Base-by-base conservation (phyloP, 2,329 filamentous ascomycete genomes). In the Delphinella strobiligena region DNA sequence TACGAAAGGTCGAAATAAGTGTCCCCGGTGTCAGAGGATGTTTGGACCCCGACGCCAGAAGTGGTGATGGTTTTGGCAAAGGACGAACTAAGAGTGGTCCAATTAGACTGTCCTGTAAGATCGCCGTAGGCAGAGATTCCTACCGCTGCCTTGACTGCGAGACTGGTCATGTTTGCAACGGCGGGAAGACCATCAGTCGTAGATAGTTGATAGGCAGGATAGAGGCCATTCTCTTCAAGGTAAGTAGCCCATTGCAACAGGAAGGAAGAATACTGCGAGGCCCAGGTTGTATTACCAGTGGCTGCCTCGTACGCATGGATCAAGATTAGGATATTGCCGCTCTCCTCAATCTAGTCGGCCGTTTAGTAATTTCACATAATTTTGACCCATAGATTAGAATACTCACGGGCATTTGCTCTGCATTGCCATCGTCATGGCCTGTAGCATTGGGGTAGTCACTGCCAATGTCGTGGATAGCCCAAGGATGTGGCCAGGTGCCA, bases 251-350 rank as follows among this genome's bases (percentile, higher is more conserved):
- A 30, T 17, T 48, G 47, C 18, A 51, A 45, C 40, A 66, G 50
- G 5, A 62, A 45, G 7, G 46, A 39, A 15, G 51, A 49, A 46
- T 67, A 63, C 30, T 58, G 48, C 4, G 45, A 41, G 1, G 54
- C 48, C 58, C 61, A 67, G 9, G 47, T 42, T 5, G 46, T 54
- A 38, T 67, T 59, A 2, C 61, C 59, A 1, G 61, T 61, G 5
- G 58, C 61, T 8, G 50, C 51, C 31, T 56, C 49, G 44, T 66
- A 64, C 1, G 68, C 66, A 37, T 72, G 56, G 5, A 67, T 56
- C 59, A 75, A 69, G 41, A 72, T 68, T 35, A 74, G 45, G 51
- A 74, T 64, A 48, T 74, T 71, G 5, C 72, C 72, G 39, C 70
- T 61, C 54, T 53, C 51, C 31, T 52, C 51, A 3, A 54, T n/a